Percentiles rank a stretch among this genome's conserved stretches.
Conservation (phyloP, 768 basidiomycete genomes). For the Chalciporus pseudorubinellus region DNA sequence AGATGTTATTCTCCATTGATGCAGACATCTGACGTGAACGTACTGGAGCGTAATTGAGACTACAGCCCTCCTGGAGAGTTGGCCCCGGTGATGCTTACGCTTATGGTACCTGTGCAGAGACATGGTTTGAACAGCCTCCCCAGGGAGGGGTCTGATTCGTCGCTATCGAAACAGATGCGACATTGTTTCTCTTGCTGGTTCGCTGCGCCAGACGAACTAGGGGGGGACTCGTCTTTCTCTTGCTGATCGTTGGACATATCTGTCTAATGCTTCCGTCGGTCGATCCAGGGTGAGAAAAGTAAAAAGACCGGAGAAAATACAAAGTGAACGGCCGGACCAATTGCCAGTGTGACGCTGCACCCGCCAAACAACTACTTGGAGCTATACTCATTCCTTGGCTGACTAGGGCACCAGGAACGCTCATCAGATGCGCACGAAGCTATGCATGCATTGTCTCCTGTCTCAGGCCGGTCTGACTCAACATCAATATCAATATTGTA, state of each 20-base stretch:
- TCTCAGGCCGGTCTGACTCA: too few relatives aligned
- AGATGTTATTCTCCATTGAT: slow-evolving; percentile 69
- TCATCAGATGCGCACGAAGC: too few relatives aligned
- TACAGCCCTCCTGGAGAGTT: slow-evolving; percentile 3
- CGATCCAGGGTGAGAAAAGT: too few relatives aligned
- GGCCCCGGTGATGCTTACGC: slow-evolving; percentile 37
- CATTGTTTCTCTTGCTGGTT: slow-evolving; percentile 60
- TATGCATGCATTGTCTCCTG: too few relatives aligned
- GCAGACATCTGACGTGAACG: slow-evolving; percentile 77
- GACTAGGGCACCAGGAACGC: too few relatives aligned
- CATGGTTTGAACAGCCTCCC: slow-evolving; percentile 79
- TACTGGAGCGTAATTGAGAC: slow-evolving; percentile 44
- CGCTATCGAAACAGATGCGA: slow-evolving; percentile 78
- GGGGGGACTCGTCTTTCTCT: slow-evolving; percentile 7
- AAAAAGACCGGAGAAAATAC: neutral
- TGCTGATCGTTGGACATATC: slow-evolving; percentile 16
- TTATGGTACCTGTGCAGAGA: slow-evolving; percentile 72
- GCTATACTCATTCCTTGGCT: too few relatives aligned
- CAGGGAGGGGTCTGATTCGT: slow-evolving; percentile 53
- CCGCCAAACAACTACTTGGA: too few relatives aligned
- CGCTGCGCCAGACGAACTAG: slow-evolving; percentile 13
- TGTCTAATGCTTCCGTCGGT: neutral
- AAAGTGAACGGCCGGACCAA: neutral
- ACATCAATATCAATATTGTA: neutral
- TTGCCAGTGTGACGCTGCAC: too few relatives aligned